Percentiles rank a stretch among this genome's conserved stretches.
Conservation (phyloP, 2,329 filamentous ascomycete species). For the Scopulariopsis brevicaulis region DNA sequence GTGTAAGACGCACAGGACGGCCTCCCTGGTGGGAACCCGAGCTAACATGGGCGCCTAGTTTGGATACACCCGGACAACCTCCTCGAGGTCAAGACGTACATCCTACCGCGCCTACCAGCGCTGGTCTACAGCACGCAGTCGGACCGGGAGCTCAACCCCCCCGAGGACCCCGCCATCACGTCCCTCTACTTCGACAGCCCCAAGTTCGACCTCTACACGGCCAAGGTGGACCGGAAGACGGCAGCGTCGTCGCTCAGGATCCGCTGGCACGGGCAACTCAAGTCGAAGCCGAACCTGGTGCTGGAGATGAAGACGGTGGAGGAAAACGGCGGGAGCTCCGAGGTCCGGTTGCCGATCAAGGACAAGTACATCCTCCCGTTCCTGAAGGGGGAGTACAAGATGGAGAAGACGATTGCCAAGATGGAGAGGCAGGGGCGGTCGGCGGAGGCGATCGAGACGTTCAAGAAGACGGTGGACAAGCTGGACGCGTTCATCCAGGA, state of each 20-base stretch:
- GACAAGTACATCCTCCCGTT: conserved; percentile 88
- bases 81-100: conserved; percentile 92
- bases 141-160: conserved; percentile 69
- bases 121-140: conserved; percentile 87
- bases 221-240: conserved; percentile 67
- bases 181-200: conserved; percentile 92
- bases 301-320: conserved; percentile 84
- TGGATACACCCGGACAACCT: conserved; percentile 96
- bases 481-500: conserved; percentile 74
- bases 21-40: too few relatives aligned
- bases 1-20: conserved; percentile 40
- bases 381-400: conserved; percentile 74
- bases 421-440: conserved; percentile 68
- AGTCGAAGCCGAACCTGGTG: conserved; percentile 65
- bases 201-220: conserved; percentile 74
- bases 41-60: conserved; percentile 38
- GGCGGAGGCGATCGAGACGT: conserved; percentile 52
- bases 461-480: conserved; percentile 60
- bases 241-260: conserved; percentile 76
- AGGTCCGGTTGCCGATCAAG: conserved; percentile 76
- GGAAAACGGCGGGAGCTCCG: conserved; percentile 64
- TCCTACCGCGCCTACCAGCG: conserved; percentile 79
- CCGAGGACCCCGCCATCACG: conserved; percentile 80
- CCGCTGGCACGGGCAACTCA: conserved; percentile 83
- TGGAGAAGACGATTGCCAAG: conserved; percentile 84